Evolutionary conservation across 371 early-diverging fungal species (phyloP).

Genomic region (Ecytonucleospora hepatopenaei): DNA sequence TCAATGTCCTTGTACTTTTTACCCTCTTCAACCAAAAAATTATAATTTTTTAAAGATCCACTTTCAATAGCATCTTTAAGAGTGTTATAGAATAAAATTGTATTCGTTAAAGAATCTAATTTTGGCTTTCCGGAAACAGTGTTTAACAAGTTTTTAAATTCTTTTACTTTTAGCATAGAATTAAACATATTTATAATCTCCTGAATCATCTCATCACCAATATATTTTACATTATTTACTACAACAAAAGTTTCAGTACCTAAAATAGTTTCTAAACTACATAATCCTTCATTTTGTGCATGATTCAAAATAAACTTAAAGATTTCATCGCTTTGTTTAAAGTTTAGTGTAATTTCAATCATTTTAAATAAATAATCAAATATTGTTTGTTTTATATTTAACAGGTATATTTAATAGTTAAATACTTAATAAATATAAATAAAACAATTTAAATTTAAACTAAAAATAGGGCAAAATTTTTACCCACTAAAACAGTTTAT

Average conservation of each 20-base stretch:
- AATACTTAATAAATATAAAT: no score
- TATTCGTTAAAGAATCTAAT: background rate
- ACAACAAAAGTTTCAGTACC: background rate
- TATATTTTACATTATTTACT: background rate
- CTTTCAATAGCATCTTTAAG: slow-evolving; percentile 7
- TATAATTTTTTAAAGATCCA: slow-evolving; percentile 16
- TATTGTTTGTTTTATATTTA: no score
- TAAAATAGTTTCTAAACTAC: background rate
- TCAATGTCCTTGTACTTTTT: slow-evolving; percentile 7
- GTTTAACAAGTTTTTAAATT: slow-evolving; percentile 10
- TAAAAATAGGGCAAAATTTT: no score
- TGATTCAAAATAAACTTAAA: slow-evolving; percentile 9
- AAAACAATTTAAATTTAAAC: no score
- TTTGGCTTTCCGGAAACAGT: background rate
- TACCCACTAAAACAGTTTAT: no score
- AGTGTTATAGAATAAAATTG: slow-evolving; percentile 3
- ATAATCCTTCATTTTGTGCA: no score
- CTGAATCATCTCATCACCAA: background rate
- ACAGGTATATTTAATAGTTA: no score
- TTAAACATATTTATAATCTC: background rate
- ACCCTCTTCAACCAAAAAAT: slow-evolving; percentile 3
- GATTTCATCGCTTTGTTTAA: slow-evolving; percentile 11
- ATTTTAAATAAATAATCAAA: no score
- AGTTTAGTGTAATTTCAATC: slow-evolving; percentile 15
- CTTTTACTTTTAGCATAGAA: background rate